Percentiles rank a stretch among this genome's conserved stretches.
These are phyloP conservation scores for Candida sithepensis DNA, from an alignment of 805 yeast genomes.

Conservation along the genomic window DNA sequence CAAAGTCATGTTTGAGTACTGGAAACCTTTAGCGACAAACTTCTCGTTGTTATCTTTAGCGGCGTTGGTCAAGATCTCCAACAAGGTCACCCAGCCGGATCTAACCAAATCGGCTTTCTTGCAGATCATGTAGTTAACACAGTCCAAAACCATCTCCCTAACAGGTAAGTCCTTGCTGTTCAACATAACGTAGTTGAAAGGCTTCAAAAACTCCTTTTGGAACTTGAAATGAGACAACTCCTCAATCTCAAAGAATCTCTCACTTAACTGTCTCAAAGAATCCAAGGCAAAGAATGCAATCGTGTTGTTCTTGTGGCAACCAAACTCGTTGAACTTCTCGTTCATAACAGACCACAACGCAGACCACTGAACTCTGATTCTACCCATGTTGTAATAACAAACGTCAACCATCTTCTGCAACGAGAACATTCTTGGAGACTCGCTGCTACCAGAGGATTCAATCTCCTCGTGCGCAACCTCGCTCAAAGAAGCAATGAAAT, in stretches of 20 bases:
- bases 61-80: constrained; percentile 72
- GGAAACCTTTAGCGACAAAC: constrained; percentile 61
- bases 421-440: constrained; percentile 86
- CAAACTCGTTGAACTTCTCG: constrained; percentile 78
- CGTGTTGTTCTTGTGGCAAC: constrained; percentile 70
- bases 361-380: constrained; percentile 96
- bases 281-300: constrained; percentile 90
- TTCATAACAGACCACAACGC: constrained; percentile 95
- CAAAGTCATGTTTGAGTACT: constrained; percentile 58
- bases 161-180: constrained; percentile 68
- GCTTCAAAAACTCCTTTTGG: constrained; percentile 89
- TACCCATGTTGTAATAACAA: constrained; percentile 94
- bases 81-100: constrained; percentile 94
- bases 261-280: constrained; percentile 86
- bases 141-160: constrained; percentile 85
- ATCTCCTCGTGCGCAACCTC: constrained; percentile 89
- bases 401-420: constrained; percentile 95
- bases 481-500: constrained; percentile 82
- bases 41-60: constrained; percentile 57
- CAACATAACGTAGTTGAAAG: constrained; percentile 75
- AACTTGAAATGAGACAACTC: constrained; percentile 94
- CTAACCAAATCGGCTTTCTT: constrained; percentile 70
- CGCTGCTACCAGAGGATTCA: constrained; percentile 76
- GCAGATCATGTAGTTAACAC: constrained; percentile 79
- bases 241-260: constrained; percentile 88